Base-by-base conservation (phyloP, 768 basidiomycete species). In the Rubroboletus satanas region DNA sequence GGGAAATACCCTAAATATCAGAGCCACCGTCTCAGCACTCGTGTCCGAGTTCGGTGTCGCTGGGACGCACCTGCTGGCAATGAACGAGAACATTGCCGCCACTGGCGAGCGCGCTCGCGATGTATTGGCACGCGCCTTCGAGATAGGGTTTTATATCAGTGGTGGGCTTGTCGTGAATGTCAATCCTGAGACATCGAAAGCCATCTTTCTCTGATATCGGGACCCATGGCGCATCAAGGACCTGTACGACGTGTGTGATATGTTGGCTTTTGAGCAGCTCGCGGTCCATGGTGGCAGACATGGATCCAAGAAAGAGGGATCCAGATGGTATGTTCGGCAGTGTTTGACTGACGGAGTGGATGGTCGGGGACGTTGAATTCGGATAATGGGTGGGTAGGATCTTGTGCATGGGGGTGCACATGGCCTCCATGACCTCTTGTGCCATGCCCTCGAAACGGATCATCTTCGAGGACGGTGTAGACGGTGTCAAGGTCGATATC, bases 361-460 rank as follows among this genome's bases (percentile, higher is more conserved):
- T 60, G 5, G 62, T 38, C 14, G 56, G 64, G 3, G 69, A 58
- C 5, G 63, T 45, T 4, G 57, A 37, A 18, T 49, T 45, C 7
- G 65, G 62, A 47, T 69, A 58, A n/a, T 49, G 71, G 32, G 79
- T 51, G 9, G 74, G 77, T 12, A 88, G 74, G 64, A 90, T 81
- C 59, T 80, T 79, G 71, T 90, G 88, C 88, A 90, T 89, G 0
- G 88, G 88, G 0, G 88, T 90, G 74, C 87, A 89, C 83, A 90
- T 88, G 7, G 88, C 84, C 68, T 88, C 85, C 79, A 87, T 83
- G 46, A 90, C 85, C 62, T 89, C 88, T 29, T 83, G 81, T 12
- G 87, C 78, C 57, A 90, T 74, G 52, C 77, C 80, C 68, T 90
- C 87, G 77, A 90, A 89, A 50, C 87, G 83, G 66, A 90, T 90